These are phyloP conservation scores for Rhypophila decipiens DNA, from an alignment of 495 filamentous ascomycete species.

Conservation along the genomic window DNA sequence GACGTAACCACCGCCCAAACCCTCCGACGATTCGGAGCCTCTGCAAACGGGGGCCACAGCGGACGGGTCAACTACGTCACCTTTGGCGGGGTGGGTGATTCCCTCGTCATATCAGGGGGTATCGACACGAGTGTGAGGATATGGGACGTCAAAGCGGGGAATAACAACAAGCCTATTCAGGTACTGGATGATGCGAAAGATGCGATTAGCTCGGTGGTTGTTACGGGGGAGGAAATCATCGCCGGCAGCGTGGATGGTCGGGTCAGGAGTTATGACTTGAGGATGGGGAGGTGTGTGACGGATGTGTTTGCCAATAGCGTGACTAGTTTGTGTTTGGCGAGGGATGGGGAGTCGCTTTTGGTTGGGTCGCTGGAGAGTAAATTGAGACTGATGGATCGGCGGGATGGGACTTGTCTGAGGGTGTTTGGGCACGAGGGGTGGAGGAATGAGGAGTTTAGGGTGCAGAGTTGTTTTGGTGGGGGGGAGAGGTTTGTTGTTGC, in stretches of 20 bases:
- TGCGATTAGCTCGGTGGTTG: slow-evolving; percentile 57
- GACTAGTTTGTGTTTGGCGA: slow-evolving; percentile 64
- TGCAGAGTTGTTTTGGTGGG: slow-evolving; percentile 65
- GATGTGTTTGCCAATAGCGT: slow-evolving; percentile 65
- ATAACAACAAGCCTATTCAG: slow-evolving; percentile 68
- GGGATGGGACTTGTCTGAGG: slow-evolving; percentile 65
- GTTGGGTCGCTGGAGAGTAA: slow-evolving; percentile 68
- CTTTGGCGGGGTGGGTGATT: slow-evolving; percentile 67
- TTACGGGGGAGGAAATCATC: slow-evolving; percentile 51
- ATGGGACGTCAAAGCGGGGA: slow-evolving; percentile 71
- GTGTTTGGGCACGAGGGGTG: slow-evolving; percentile 57
- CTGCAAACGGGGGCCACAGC: slow-evolving; percentile 51
- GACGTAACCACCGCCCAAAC: slow-evolving; percentile 78
- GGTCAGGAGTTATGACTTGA: slow-evolving; percentile 78
- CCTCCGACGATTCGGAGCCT: slow-evolving; percentile 58
- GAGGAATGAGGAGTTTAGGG: slow-evolving; percentile 61
- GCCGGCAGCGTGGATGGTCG: slow-evolving; percentile 82
- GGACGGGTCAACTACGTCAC: slow-evolving; percentile 67
- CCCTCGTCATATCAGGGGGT: slow-evolving; percentile 67
- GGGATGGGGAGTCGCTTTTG: slow-evolving; percentile 67
- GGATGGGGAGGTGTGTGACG: slow-evolving; percentile 64
- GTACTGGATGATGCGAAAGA: slow-evolving; percentile 73
- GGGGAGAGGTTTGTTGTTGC: slow-evolving; percentile 72
- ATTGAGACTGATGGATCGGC: slow-evolving; percentile 75
- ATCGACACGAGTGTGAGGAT: slow-evolving; percentile 77